These are phyloP conservation scores for Scheffersomyces coipomensis DNA, from an alignment of 805 yeast genomes.

Conservation along the genomic window DNA sequence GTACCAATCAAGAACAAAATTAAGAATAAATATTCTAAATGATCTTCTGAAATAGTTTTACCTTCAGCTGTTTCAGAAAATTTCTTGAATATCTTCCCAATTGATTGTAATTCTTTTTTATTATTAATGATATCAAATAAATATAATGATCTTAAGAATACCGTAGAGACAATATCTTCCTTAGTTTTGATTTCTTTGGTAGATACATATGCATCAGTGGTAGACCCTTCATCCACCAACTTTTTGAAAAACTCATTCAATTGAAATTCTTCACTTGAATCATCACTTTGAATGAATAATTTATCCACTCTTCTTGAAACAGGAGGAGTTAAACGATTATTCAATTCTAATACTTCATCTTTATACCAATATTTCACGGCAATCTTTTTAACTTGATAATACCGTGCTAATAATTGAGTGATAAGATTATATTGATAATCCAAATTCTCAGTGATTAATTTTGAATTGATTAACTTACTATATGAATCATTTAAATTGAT, in stretches of 20 bases:
- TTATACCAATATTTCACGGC: conserved; percentile 55
- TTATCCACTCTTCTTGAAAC: conserved; percentile 37
- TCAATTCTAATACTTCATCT: conserved; percentile 42
- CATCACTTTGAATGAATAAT: conserved; percentile 14
- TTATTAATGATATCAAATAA: conserved; percentile 49
- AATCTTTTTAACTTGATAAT: conserved; percentile 74
- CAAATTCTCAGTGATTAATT: conserved; percentile 47
- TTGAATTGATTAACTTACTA: conserved; percentile 48
- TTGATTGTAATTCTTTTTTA: conserved; percentile 41
- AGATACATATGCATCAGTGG: conserved; percentile 1
- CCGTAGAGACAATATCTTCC: conserved; percentile 57
- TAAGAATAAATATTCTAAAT: conserved; percentile 44
- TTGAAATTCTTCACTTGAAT: conserved; percentile 19
- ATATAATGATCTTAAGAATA: conserved; percentile 51
- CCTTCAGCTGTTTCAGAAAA: conserved; percentile 11
- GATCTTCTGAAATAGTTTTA: conserved; percentile 10
- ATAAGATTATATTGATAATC: conserved; percentile 65
- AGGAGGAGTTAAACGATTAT: conserved; percentile 55
- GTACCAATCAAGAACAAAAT: conserved; percentile 44
- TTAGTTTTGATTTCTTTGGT: conserved; percentile 34
- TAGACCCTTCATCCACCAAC: conserved; percentile 16
- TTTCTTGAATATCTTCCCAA: conserved; percentile 50
- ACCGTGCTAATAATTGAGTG: conserved; percentile 74
- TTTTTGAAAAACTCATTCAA: conserved; percentile 21
- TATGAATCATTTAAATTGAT: conserved; percentile 59